Conservation (phyloP, 768 basidiomycete genomes). For the Lentinula sp. region DNA sequence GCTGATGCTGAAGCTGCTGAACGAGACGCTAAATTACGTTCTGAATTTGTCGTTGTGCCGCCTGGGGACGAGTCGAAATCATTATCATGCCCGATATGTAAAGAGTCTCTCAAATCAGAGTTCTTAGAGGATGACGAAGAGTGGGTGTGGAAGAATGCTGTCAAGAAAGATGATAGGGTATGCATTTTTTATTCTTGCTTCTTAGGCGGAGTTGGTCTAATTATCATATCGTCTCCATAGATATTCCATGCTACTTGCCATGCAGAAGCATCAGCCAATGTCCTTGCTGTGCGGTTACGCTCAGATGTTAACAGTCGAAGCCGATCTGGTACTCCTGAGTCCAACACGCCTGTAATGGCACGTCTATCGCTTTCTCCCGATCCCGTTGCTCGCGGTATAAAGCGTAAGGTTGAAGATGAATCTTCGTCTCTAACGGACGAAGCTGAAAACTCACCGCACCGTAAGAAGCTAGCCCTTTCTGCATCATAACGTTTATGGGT, state of each 20-base stretch:
- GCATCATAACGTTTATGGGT: slow-evolving; percentile 6
- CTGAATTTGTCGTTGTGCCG: slow-evolving; percentile 84
- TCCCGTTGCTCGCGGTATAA: slow-evolving; percentile 49
- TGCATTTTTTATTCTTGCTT: slow-evolving; percentile 18
- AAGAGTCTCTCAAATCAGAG: slow-evolving; percentile 86
- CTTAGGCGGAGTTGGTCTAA: slow-evolving; percentile 1
- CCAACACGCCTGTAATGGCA: background rate
- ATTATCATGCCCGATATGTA: slow-evolving; percentile 92
- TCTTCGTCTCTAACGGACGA: slow-evolving; percentile 32
- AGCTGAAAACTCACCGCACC: slow-evolving; percentile 50
- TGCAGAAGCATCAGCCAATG: slow-evolving; percentile 74
- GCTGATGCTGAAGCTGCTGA: slow-evolving; percentile 62
- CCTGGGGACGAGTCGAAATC: slow-evolving; percentile 79
- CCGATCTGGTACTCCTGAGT: slow-evolving; percentile 74
- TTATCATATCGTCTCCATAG: slow-evolving; percentile 29
- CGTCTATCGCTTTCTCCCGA: slow-evolving; percentile 41
- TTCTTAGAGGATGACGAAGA: slow-evolving; percentile 95
- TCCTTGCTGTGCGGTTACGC: slow-evolving; percentile 61
- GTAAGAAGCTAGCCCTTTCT: slow-evolving; percentile 59
- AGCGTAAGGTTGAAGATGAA: slow-evolving; percentile 70
- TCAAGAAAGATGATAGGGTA: slow-evolving; percentile 79
- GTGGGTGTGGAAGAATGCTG: slow-evolving; percentile 95
- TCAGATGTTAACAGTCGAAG: slow-evolving; percentile 54
- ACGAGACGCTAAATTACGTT: slow-evolving; percentile 68
- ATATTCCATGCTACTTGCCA: slow-evolving; percentile 95